Conservation (phyloP, 2,329 filamentous ascomycete species). For the Parastagonospora avenae region DNA sequence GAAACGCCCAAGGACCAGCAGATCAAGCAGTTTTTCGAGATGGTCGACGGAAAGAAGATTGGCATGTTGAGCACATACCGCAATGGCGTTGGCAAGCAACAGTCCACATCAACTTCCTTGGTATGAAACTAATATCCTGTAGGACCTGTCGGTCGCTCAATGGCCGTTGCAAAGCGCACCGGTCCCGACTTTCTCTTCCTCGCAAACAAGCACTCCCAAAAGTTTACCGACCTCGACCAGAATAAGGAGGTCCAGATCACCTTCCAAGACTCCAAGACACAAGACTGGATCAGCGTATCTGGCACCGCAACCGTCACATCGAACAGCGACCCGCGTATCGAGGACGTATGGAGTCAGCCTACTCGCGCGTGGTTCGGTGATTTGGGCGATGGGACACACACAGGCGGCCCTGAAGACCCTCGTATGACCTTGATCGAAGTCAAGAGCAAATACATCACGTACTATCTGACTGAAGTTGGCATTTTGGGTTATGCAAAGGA, state of each 20-base stretch:
- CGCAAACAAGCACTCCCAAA: conserved; percentile 53
- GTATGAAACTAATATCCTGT: not conserved
- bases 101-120: not conserved
- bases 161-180: conserved; percentile 61
- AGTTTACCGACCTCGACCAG: conserved; percentile 53
- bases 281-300: conserved; percentile 55
- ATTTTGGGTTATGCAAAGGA: conserved; percentile 48
- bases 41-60: conserved; percentile 54
- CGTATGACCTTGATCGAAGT: conserved; percentile 51
- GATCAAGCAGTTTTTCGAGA: conserved; percentile 54
- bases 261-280: conserved; percentile 54
- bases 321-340: conserved; percentile 56
- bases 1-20: conserved; percentile 52
- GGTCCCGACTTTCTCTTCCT: conserved; percentile 60
- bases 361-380: conserved; percentile 58
- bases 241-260: conserved; percentile 51
- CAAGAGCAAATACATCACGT: conserved; percentile 47
- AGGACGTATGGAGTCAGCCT: conserved; percentile 51
- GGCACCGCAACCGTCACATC: conserved; percentile 49
- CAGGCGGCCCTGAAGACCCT: conserved; percentile 53
- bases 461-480: conserved; percentile 46
- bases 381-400: conserved; percentile 55
- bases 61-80: conserved; percentile 51
- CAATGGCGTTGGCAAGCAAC: conserved; percentile 44
- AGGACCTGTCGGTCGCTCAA: conserved; percentile 53